phyloP scores from a whole-genome alignment of 2,329 filamentous ascomycete genomes.

The Trichoderma sp. region DNA sequence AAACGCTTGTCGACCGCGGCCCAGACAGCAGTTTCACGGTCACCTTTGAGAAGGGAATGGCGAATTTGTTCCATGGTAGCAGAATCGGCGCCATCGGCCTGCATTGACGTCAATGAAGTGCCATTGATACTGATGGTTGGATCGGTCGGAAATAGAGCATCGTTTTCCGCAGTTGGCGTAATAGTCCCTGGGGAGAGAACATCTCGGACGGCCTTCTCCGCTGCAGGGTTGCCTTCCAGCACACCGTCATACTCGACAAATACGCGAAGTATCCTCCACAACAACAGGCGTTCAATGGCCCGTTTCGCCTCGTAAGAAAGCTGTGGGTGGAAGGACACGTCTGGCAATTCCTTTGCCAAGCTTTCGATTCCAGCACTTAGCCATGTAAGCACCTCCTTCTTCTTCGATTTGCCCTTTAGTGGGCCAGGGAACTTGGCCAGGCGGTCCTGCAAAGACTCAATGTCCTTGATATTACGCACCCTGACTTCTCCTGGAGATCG shows the following conservation, averaged over 20 bases:
- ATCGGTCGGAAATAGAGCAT: constrained; percentile 26
- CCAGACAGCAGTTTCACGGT: constrained; percentile 91
- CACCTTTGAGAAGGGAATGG: constrained; percentile 69
- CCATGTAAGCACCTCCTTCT: constrained; percentile 88
- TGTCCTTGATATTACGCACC: constrained; percentile 70
- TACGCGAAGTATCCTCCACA: constrained; percentile 83
- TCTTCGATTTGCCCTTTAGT: constrained; percentile 84
- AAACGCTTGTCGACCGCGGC: constrained; percentile 86
- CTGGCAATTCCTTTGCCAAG: constrained; percentile 60
- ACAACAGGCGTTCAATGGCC: constrained; percentile 71
- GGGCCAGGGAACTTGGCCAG: constrained; percentile 85
- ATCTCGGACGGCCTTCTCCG: constrained; percentile 71
- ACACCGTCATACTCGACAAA: constrained; percentile 84
- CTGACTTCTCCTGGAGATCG: constrained; percentile 79
- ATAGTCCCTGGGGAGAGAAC: constrained; percentile 62
- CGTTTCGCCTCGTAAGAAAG: constrained; percentile 64
- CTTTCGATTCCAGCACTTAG: constrained; percentile 70
- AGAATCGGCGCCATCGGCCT: constrained; percentile 66
- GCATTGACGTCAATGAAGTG: constrained; percentile 37
- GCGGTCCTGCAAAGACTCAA: constrained; percentile 67
- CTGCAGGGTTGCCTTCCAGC: constrained; percentile 68
- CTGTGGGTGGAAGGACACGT: constrained; percentile 47
- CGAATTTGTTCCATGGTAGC: constrained; percentile 69
- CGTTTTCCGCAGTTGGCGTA: constrained; percentile 28
- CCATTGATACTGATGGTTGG: constrained; percentile 29